Evolutionary conservation across 345 rosid species (phyloP).

Genomic region (Bretschneidera sinensis): DNA sequence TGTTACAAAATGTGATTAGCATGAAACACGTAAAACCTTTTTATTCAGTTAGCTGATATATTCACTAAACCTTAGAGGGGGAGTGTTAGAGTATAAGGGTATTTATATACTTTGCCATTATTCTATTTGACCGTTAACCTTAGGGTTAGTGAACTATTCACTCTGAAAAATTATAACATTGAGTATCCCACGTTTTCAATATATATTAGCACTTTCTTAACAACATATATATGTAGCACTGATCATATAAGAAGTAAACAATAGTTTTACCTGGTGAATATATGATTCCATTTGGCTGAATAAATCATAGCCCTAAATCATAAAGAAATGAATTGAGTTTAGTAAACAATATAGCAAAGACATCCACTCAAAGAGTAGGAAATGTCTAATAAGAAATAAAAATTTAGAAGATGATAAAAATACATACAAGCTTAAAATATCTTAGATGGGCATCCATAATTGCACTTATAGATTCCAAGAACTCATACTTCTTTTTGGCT

Average conservation of each 20-base stretch:
- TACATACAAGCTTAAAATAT: conserved; percentile 72
- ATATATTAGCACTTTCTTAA: no score
- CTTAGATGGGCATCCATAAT: conserved; percentile 86
- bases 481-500: conserved; percentile 83
- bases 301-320: conserved; percentile 65
- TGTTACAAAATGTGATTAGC: no score
- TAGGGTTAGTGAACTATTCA: no score
- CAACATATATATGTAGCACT: neutral
- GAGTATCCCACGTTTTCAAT: no score
- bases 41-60: no score
- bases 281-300: conserved; percentile 76
- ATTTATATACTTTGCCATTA: no score
- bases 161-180: no score
- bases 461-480: conserved; percentile 85
- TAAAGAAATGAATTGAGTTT: conserved; percentile 24
- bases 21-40: no score
- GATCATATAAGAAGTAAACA: neutral
- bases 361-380: conserved; percentile 9
- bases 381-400: conserved; percentile 17
- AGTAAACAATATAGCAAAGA: conserved; percentile 11
- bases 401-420: conserved; percentile 8
- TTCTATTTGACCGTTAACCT: no score
- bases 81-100: no score
- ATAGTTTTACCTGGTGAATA: conserved; percentile 63
- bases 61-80: no score